A percentile compares a stretch with the other conserved stretches of the same genome.
Evolutionary conservation across 2,329 filamentous ascomycete species (phyloP).

Genomic region (Polychaeton citri): DNA sequence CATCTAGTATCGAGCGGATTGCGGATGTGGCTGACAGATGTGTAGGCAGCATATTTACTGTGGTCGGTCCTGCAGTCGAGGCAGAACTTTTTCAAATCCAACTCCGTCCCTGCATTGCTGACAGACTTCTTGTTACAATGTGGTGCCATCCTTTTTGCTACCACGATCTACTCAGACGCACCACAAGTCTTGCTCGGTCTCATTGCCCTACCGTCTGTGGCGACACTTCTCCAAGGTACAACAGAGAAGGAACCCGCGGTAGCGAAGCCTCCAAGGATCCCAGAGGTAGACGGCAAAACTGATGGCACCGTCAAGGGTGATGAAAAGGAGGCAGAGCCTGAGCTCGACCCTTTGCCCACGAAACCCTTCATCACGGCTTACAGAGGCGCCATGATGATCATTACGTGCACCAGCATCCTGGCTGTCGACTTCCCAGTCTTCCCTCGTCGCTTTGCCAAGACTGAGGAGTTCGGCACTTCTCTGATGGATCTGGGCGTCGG

Average conservation of each 20-base stretch:
- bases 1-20: constrained; percentile 1
- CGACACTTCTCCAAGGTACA: constrained; percentile 27
- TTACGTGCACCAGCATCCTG: constrained; percentile 84
- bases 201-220: constrained; percentile 55
- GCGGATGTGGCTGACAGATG: constrained; percentile 13
- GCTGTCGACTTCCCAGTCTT: constrained; percentile 93
- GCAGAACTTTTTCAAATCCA: constrained; percentile 69
- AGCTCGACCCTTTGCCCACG: constrained; percentile 48
- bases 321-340: constrained; percentile 8
- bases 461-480: constrained; percentile 99
- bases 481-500: constrained; percentile 96
- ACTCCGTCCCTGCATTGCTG: constrained; percentile 51
- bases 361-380: constrained; percentile 92
- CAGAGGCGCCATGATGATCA: constrained; percentile 78
- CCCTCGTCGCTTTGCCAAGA: constrained; percentile 88
- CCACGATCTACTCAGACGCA: constrained; percentile 66
- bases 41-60: constrained; percentile 63
- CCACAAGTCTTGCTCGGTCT: constrained; percentile 64
- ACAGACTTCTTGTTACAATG: constrained; percentile 85
- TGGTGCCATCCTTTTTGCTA: constrained; percentile 66
- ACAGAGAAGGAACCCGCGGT: constrained; percentile 15
- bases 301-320: constrained; percentile 8
- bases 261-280: constrained; percentile 8
- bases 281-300: too few relatives aligned
- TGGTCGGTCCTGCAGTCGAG: constrained; percentile 84